These are phyloP conservation scores for Zoysia matrella DNA, from an alignment of 202 grass and related monocot genomes.

Conservation along the genomic window DNA sequence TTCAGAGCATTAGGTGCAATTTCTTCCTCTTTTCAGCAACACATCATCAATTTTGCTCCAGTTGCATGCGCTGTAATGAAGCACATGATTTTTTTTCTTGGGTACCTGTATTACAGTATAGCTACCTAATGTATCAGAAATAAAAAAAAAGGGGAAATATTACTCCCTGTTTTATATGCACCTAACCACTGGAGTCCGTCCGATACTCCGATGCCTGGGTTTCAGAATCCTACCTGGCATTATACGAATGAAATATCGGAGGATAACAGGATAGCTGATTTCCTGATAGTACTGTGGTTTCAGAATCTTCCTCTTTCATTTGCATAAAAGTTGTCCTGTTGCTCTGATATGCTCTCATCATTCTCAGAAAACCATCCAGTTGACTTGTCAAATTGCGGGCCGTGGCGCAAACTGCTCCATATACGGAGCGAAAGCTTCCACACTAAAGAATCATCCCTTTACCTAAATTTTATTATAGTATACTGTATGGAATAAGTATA, in stretches of 20 bases:
- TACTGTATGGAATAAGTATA: neutral
- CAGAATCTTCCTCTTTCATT: no score
- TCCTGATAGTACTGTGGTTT: no score
- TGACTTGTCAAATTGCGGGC: constrained; percentile 26
- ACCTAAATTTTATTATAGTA: constrained; percentile 10
- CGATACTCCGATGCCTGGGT: neutral
- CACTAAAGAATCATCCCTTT: neutral
- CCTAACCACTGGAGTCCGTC: neutral
- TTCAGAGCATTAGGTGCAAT: neutral
- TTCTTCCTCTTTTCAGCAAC: constrained; percentile 10
- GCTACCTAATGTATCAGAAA: neutral
- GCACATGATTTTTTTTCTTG: neutral
- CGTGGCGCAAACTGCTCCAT: neutral
- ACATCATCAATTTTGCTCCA: neutral
- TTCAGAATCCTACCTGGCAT: constrained; percentile 3
- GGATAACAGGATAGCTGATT: no score
- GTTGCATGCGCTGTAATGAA: constrained; percentile 25
- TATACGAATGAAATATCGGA: no score
- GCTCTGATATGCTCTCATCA: neutral
- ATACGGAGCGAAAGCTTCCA: constrained; percentile 11
- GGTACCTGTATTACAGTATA: neutral
- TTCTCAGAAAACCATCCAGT: neutral
- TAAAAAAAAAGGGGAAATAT: neutral
- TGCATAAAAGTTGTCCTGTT: no score
- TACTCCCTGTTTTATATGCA: neutral